These are phyloP conservation scores for Mortierella sp. DNA, from an alignment of 371 early-diverging fungal species.

Conservation along the genomic window DNA sequence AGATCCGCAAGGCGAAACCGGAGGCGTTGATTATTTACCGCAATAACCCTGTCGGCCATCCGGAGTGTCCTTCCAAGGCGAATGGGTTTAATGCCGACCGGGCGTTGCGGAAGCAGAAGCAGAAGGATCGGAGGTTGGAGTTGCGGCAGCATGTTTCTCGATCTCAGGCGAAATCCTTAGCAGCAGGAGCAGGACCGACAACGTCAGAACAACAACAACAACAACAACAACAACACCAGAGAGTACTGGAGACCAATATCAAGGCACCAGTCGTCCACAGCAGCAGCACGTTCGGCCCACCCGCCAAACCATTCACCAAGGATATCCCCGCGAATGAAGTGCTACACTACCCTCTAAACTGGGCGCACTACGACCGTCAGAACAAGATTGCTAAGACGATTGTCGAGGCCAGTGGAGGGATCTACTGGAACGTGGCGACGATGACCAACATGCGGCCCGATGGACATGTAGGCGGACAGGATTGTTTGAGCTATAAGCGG, in stretches of 20 bases:
- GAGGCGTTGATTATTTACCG: constrained; percentile 63
- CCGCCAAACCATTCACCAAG: constrained; percentile 56
- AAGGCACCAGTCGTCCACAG: constrained; percentile 13
- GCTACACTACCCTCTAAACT: constrained; percentile 65
- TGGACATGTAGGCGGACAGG: constrained; percentile 74
- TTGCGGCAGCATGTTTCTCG: not conserved
- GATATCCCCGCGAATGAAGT: constrained; percentile 59
- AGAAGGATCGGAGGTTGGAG: not conserved
- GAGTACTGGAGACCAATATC: not conserved
- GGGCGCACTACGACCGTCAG: constrained; percentile 68
- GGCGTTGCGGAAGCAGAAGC: not conserved
- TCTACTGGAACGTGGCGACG: constrained; percentile 71
- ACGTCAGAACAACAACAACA: not conserved
- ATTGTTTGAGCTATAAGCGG: constrained; percentile 72
- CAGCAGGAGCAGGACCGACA: not conserved
- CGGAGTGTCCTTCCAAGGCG: constrained; percentile 45
- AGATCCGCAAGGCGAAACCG: constrained; percentile 60
- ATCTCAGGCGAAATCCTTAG: no score
- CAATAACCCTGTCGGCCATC: constrained; percentile 46
- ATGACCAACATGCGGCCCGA: constrained; percentile 69
- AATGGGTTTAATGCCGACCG: constrained; percentile 34
- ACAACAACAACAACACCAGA: constrained; percentile 8
- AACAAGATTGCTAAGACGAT: constrained; percentile 70
- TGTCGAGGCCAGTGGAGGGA: constrained; percentile 70
- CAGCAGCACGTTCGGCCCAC: constrained; percentile 32